phyloP scores from a whole-genome alignment of 2,329 filamentous ascomycete species.

The Penicillium sclerotigenum region DNA sequence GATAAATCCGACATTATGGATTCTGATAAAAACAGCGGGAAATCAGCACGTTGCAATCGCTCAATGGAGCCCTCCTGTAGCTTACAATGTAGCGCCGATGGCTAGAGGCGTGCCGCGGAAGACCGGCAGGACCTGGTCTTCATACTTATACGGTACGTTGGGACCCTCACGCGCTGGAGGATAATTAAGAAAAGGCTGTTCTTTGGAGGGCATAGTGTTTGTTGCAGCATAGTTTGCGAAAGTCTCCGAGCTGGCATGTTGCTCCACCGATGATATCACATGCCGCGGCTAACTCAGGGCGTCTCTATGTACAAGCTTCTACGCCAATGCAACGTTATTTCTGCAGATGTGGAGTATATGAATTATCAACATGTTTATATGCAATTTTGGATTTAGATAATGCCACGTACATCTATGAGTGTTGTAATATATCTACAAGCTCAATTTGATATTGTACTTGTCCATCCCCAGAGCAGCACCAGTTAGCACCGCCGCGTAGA shows the following conservation, averaged over 20 bases:
- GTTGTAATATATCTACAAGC: slow-evolving; percentile 17
- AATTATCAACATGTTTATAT: background rate
- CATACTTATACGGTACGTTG: slow-evolving; percentile 45
- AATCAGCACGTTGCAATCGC: slow-evolving; percentile 1
- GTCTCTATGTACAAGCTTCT: background rate
- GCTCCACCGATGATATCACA: slow-evolving; percentile 7
- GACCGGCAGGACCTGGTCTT: slow-evolving; percentile 64
- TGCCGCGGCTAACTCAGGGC: slow-evolving; percentile 14
- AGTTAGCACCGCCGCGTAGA: slow-evolving; percentile 67
- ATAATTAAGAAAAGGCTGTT: slow-evolving; percentile 34
- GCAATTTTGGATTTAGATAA: background rate
- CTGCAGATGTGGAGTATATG: background rate
- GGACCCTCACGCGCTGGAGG: slow-evolving; percentile 42
- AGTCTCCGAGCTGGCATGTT: background rate
- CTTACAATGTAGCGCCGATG: slow-evolving; percentile 61
- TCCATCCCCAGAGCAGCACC: slow-evolving; percentile 55
- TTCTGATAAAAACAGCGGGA: slow-evolving; percentile 34
- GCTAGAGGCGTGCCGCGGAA: slow-evolving; percentile 64
- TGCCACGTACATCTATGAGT: background rate
- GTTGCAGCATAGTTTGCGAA: background rate
- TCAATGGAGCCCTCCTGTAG: slow-evolving; percentile 10
- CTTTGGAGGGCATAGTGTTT: slow-evolving; percentile 20
- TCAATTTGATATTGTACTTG: slow-evolving; percentile 35
- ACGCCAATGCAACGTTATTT: background rate
- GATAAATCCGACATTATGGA: slow-evolving; percentile 59